Evolutionary conservation across 129 eudicot species (phyloP).

Genomic region (Logfia minima): DNA sequence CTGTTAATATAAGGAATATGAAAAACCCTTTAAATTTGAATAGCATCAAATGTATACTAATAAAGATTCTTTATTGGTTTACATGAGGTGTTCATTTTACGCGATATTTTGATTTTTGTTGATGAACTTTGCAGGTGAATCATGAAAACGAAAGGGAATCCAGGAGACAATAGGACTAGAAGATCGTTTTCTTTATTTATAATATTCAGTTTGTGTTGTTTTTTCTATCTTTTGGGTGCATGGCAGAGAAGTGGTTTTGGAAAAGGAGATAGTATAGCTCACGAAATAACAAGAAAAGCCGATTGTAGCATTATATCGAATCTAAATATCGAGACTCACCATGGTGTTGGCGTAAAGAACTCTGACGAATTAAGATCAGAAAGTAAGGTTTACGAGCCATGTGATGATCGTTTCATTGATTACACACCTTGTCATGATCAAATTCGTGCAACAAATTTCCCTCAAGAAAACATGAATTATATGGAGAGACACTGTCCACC

Average conservation of each 20-base stretch:
- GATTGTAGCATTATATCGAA: constrained; percentile 52
- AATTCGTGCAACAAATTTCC: constrained; percentile 36
- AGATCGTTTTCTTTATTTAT: constrained; percentile 45
- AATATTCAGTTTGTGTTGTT: constrained; percentile 52
- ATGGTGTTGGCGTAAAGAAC: constrained; percentile 35
- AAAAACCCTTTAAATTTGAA: too few species aligned
- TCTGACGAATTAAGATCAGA: constrained; percentile 26
- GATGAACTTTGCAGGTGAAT: constrained; percentile 33
- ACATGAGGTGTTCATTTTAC: background rate
- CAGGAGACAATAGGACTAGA: constrained; percentile 54
- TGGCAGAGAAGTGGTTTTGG: constrained; percentile 70
- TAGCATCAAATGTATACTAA: background rate
- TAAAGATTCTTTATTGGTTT: background rate
- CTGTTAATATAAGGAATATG: too few species aligned
- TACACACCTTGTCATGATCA: constrained; percentile 55
- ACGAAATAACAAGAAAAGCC: constrained; percentile 42
- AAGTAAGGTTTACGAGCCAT: constrained; percentile 35
- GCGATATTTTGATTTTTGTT: constrained; percentile 5
- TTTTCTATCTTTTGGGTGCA: constrained; percentile 60
- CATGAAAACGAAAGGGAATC: constrained; percentile 61
- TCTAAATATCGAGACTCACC: constrained; percentile 52
- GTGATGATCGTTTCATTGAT: constrained; percentile 45
- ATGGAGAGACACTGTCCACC: constrained; percentile 54
- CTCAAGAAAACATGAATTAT: constrained; percentile 34
- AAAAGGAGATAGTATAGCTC: constrained; percentile 64